These are phyloP conservation scores for Backusella liffmaniae DNA, from an alignment of 192 early-diverging fungal species.

Conservation along the genomic window DNA sequence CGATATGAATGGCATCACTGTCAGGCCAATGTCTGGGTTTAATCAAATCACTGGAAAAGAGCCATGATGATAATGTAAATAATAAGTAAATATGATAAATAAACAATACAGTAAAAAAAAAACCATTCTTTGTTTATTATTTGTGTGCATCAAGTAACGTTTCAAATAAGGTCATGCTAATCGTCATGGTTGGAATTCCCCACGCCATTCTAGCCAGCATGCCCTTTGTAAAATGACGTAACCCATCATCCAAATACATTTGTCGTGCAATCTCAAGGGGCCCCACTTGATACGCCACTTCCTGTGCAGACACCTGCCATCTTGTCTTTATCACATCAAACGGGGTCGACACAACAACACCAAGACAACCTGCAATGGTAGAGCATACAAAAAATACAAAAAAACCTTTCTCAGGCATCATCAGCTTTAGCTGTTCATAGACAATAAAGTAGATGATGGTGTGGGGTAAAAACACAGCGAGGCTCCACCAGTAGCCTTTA, in stretches of 20 bases:
- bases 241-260: constrained; percentile 47
- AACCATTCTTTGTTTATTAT: not conserved
- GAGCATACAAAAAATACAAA: constrained; percentile 59
- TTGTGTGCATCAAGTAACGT: constrained; percentile 51
- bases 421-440: constrained; percentile 58
- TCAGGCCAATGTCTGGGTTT: constrained; percentile 18
- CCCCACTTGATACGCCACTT: constrained; percentile 22
- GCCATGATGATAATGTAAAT: not conserved
- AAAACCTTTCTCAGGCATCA: constrained; percentile 33
- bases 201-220: constrained; percentile 64
- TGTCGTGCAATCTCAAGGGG: constrained; percentile 38
- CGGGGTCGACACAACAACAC: constrained; percentile 60
- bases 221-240: constrained; percentile 59
- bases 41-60: constrained; percentile 8
- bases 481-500: constrained; percentile 64
- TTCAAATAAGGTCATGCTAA: constrained; percentile 75
- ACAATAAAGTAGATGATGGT: constrained; percentile 68
- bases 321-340: constrained; percentile 82
- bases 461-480: constrained; percentile 77
- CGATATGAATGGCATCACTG: constrained; percentile 52
- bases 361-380: constrained; percentile 52
- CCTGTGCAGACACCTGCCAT: constrained; percentile 55
- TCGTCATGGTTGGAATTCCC: constrained; percentile 63
- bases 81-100: not conserved
- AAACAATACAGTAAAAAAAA: not conserved